phyloP scores from a whole-genome alignment of 768 basidiomycete species.

The Gloeostereum incarnatum region DNA sequence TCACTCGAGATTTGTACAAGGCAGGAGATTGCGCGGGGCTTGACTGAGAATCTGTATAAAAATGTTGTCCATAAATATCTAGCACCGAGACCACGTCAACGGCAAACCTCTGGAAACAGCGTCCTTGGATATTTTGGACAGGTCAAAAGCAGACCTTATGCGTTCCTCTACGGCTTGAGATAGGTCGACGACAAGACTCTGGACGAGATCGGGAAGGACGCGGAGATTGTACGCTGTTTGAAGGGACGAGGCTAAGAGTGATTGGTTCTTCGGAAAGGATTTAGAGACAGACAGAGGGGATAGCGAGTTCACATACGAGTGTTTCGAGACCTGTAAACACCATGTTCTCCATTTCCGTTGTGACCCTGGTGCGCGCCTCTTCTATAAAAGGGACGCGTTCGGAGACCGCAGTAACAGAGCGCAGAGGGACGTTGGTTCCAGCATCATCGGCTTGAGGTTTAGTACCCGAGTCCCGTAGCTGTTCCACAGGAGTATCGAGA shows the following conservation, averaged over 20 bases:
- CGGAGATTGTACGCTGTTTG: constrained; percentile 94
- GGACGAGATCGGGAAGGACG: constrained; percentile 75
- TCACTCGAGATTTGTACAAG: constrained; percentile 77
- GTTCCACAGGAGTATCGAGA: no score
- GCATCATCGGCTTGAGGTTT: constrained; percentile 6
- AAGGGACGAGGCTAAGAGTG: constrained; percentile 83
- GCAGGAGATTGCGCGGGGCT: constrained; percentile 24
- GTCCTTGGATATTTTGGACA: constrained; percentile 80
- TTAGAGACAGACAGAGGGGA: constrained; percentile 1
- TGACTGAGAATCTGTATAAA: constrained; percentile 18
- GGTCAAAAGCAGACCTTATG: constrained; percentile 78
- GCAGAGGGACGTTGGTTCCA: constrained; percentile 41
- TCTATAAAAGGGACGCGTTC: constrained; percentile 66
- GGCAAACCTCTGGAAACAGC: constrained; percentile 65
- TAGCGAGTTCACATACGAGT: constrained; percentile 40
- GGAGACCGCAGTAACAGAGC: constrained; percentile 65
- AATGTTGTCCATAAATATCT: neutral
- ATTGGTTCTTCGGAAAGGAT: constrained; percentile 58
- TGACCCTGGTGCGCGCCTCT: constrained; percentile 59
- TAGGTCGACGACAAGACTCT: constrained; percentile 68
- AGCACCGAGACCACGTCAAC: neutral
- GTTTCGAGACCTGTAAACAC: constrained; percentile 70
- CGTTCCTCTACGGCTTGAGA: constrained; percentile 77
- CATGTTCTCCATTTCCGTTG: constrained; percentile 87
- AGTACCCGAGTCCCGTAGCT: constrained; percentile 1